phyloP scores from a whole-genome alignment of 148 eudicot species.

The Spergularia bocconei region DNA sequence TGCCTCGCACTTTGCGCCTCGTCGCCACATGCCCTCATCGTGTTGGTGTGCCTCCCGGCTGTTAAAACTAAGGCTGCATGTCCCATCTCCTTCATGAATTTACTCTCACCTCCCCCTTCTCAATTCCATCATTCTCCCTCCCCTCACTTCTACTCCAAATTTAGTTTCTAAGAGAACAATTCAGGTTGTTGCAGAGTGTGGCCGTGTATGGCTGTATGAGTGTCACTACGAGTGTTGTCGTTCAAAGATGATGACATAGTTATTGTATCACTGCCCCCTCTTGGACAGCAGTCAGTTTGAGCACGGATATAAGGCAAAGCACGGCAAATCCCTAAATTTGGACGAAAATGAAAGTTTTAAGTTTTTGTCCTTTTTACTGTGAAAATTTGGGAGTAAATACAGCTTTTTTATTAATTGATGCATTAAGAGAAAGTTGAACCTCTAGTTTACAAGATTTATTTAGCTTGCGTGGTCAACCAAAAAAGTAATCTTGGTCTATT shows the following conservation, averaged over 20 bases:
- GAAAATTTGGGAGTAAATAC: not conserved
- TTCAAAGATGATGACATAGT: not conserved
- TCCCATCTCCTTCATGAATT: not conserved
- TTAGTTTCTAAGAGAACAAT: not conserved
- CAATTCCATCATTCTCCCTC: not conserved
- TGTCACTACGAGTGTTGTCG: not conserved
- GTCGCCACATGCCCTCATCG: too few species aligned
- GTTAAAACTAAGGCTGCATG: too few species aligned
- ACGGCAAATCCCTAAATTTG: not conserved
- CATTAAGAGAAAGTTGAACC: not conserved
- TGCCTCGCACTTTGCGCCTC: too few species aligned
- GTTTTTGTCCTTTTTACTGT: not conserved
- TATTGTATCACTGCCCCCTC: not conserved
- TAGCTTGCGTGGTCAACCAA: not conserved
- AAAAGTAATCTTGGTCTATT: not conserved
- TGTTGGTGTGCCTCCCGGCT: too few species aligned
- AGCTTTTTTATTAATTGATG: not conserved
- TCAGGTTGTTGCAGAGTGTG: not conserved
- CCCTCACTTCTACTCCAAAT: not conserved
- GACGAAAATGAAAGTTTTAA: not conserved
- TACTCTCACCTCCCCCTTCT: not conserved
- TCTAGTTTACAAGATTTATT: too few species aligned
- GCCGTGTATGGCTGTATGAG: not conserved
- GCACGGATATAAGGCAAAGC: not conserved
- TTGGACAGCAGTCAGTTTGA: not conserved